Conservation (phyloP, 1,284 basidiomycete genomes). For the Inonotus hispidus region DNA sequence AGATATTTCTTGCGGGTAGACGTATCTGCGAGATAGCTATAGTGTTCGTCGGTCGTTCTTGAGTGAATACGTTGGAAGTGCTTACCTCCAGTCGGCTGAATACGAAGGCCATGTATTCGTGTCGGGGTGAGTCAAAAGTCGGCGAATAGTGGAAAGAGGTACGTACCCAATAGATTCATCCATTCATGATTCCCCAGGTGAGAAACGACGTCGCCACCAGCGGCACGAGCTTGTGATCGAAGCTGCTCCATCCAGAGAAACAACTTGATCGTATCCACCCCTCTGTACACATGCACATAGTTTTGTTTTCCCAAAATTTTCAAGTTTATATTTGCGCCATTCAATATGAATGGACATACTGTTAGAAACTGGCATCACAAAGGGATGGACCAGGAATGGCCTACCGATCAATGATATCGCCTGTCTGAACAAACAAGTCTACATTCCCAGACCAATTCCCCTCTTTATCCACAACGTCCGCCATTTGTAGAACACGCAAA, state of each 20-base stretch:
- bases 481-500: conserved; percentile 69
- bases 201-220: conserved; percentile 70
- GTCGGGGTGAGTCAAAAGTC: conserved; percentile 12
- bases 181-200: conserved; percentile 88
- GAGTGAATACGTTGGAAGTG: conserved; percentile 1
- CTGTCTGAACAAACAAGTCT: conserved; percentile 87
- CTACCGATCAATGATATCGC: conserved; percentile 86
- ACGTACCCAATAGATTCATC: conserved; percentile 82
- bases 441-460: conserved; percentile 74
- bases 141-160: not conserved
- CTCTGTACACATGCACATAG: conserved; percentile 40
- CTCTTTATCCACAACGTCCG: conserved; percentile 61
- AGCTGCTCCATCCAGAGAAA: conserved; percentile 80
- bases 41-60: no score
- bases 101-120: conserved; percentile 9
- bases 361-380: conserved; percentile 2
- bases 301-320: not conserved
- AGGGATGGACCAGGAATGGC: conserved; percentile 19
- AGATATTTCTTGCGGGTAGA: conserved; percentile 70
- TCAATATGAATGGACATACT: not conserved
- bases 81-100: conserved; percentile 77
- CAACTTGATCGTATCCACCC: conserved; percentile 80
- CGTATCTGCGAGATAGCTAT: no score
- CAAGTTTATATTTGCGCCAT: not conserved
- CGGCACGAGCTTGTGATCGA: conserved; percentile 63